Evolutionary conservation across 805 yeast genomes (phyloP).

Genomic region (Maudiozyma bulderi): DNA sequence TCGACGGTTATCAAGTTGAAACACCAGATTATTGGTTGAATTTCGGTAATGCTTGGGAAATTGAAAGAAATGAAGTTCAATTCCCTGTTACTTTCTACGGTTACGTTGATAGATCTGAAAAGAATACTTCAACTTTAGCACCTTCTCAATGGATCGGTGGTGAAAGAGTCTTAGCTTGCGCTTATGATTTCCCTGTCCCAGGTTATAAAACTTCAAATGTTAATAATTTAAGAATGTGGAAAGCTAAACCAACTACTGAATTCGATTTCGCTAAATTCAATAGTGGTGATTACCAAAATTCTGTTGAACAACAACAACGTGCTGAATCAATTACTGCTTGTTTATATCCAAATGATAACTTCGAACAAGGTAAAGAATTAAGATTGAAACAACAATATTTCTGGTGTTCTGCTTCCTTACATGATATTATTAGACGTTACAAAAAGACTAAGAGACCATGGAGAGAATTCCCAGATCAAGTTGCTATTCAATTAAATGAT

Average conservation of each 20-base stretch:
- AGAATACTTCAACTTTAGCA: constrained; percentile 42
- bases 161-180: constrained; percentile 80
- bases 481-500: constrained; percentile 89
- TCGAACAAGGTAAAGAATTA: constrained; percentile 81
- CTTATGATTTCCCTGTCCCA: constrained; percentile 87
- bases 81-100: constrained; percentile 90
- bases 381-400: constrained; percentile 92
- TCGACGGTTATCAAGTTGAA: constrained; percentile 90
- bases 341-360: constrained; percentile 88
- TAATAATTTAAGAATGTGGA: constrained; percentile 85
- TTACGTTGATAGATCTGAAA: constrained; percentile 48
- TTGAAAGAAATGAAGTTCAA: constrained; percentile 75
- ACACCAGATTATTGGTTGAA: constrained; percentile 92
- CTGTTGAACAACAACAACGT: constrained; percentile 74
- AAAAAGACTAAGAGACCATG: constrained; percentile 70
- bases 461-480: constrained; percentile 72
- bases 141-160: constrained; percentile 77
- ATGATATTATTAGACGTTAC: constrained; percentile 83
- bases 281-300: constrained; percentile 79
- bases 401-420: constrained; percentile 92
- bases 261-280: constrained; percentile 87
- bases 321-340: constrained; percentile 93
- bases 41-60: constrained; percentile 88
- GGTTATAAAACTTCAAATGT: constrained; percentile 78
- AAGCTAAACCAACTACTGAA: constrained; percentile 80